Base-by-base conservation (phyloP, 345 rosid species). In the Chamaenerion angustifolium region DNA sequence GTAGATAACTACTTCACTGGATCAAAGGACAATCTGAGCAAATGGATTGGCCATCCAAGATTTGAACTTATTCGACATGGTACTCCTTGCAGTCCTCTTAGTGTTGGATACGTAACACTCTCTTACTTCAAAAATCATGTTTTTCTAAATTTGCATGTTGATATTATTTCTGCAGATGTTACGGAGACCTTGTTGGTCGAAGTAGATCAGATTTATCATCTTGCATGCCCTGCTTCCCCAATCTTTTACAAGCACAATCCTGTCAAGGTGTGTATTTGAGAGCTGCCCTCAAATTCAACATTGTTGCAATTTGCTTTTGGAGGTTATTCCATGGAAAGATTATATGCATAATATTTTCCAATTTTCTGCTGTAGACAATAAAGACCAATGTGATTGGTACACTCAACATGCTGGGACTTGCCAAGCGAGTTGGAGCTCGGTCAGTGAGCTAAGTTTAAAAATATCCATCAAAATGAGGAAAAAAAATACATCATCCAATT, bases 311-410 rank as follows among this genome's bases (percentile, higher is more conserved):
- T 23, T 37, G 19, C 14, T 2, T 18, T 14, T 4, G 14, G n/a
- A 35, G 12, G 27, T 43, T 27, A 18, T 42, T 54, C 11, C 41
- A n/a, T 31, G 15, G 42, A 50, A 10, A 25, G 54, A 12, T 10
- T 50, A 14, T 23, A 40, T 49, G n/a, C 18, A 25, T 8, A 16
- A 50, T 14, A 13, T 13, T 23, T 16, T 1, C 12, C 45, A 16
- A 16, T 18, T 45, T 11, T 16, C 43, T 56, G 45, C 10, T 17
- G 63, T 78, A 85, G 95, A 87, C 96, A 13, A 87, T 92, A 48
- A 92, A 87, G 79, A 92, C 98, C 60, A 92, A 87, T 76, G 96
- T 92, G 55, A 87, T 92, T 23, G 96, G 98, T 49, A 92, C 98
- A 58, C 77, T 87, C 58, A 92, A 87, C 76, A 87, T 92, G 96